phyloP scores from a whole-genome alignment of 2,329 filamentous ascomycete genomes.

The Phaeoacremonium minimum region DNA sequence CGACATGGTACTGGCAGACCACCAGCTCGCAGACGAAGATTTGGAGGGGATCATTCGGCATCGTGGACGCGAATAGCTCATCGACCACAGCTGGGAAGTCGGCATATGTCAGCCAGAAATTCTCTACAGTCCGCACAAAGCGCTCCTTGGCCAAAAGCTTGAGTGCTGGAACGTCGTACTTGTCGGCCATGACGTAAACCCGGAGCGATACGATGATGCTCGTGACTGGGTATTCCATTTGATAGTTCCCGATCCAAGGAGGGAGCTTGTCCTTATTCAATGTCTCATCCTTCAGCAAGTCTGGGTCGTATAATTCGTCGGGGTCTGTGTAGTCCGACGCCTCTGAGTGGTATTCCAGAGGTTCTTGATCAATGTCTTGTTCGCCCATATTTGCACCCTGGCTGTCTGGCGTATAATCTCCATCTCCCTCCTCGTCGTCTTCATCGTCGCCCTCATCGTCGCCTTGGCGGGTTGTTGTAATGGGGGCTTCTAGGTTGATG shows the following conservation, averaged over 20 bases:
- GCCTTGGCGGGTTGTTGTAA: not conserved
- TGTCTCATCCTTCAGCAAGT: not conserved
- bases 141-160: conserved; percentile 20
- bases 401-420: not conserved
- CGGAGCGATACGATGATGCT: conserved; percentile 14
- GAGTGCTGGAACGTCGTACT: conserved; percentile 26
- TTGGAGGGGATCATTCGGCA: conserved; percentile 13
- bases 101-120: conserved; percentile 4
- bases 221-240: not conserved
- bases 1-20: not conserved
- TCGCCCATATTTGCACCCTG: no score
- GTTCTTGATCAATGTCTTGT: not conserved
- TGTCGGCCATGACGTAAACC: conserved; percentile 29
- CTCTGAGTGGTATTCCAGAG: not conserved
- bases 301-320: not conserved
- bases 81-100: conserved; percentile 16
- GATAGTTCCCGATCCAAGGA: not conserved
- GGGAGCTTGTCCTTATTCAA: not conserved
- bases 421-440: conserved; percentile 14
- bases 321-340: not conserved
- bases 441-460: conserved; percentile 9
- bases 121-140: conserved; percentile 19
- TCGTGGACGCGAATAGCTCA: conserved; percentile 17
- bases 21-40: conserved; percentile 14
- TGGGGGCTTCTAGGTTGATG: not conserved